phyloP scores from a whole-genome alignment of 2,329 filamentous ascomycete genomes.

The Pseudogymnoascus sp. region DNA sequence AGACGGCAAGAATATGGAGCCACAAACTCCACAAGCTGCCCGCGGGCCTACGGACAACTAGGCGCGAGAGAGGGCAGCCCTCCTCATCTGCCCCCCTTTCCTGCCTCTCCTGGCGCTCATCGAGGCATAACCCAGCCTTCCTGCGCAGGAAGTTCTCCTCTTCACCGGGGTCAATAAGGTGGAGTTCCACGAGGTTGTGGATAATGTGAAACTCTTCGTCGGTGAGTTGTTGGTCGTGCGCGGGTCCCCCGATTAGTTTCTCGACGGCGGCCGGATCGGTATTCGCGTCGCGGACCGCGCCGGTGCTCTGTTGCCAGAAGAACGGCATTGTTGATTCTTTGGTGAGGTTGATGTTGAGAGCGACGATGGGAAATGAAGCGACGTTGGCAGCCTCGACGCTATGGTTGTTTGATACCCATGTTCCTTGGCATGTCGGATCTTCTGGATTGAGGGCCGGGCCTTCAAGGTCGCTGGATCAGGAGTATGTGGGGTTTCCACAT shows the following conservation, averaged over 20 bases:
- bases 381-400: not conserved
- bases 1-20: not conserved
- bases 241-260: not conserved
- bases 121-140: not conserved
- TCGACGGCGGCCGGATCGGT: not conserved
- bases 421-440: not conserved
- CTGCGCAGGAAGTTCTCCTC: not conserved
- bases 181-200: not conserved
- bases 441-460: not conserved
- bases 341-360: not conserved
- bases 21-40: not conserved
- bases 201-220: not conserved
- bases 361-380: not conserved
- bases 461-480: not conserved
- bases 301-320: not conserved
- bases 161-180: not conserved
- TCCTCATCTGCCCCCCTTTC: not conserved
- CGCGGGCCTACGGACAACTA: not conserved
- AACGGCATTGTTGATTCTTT: not conserved
- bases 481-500: not conserved
- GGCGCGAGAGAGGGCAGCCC: not conserved
- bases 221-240: not conserved
- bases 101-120: not conserved
- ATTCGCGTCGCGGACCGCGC: not conserved
- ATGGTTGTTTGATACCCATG: not conserved